phyloP scores from a whole-genome alignment of 768 basidiomycete species.

The Naganishia vaughanmartiniae region DNA sequence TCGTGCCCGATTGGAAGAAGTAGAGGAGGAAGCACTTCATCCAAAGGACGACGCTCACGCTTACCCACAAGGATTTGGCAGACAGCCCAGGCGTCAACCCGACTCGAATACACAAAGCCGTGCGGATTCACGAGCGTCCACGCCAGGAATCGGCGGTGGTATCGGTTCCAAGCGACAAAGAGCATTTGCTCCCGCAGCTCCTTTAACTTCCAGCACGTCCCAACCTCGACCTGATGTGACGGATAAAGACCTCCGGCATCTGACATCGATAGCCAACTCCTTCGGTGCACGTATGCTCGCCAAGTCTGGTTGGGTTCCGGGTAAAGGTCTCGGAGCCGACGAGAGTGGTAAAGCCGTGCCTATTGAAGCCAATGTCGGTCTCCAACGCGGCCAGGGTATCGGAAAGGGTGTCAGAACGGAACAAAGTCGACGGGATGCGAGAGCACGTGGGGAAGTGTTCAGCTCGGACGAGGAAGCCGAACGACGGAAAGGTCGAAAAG shows the following conservation, averaged over 20 bases:
- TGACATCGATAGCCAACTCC: constrained; percentile 69
- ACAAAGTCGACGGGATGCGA: constrained; percentile 51
- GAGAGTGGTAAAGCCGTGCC: constrained; percentile 50
- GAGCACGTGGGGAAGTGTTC: constrained; percentile 42
- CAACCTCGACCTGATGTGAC: constrained; percentile 58
- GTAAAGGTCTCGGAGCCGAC: constrained; percentile 50
- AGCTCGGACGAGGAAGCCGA: constrained; percentile 48
- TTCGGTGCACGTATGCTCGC: constrained; percentile 86
- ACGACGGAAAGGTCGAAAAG: constrained; percentile 32
- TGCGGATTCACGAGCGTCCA: constrained; percentile 9
- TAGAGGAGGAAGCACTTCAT: constrained; percentile 16
- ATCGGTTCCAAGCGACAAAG: constrained; percentile 31
- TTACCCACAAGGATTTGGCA: constrained; percentile 38
- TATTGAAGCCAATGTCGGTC: constrained; percentile 40
- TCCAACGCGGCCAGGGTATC: constrained; percentile 47
- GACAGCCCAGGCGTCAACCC: constrained; percentile 7
- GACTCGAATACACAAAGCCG: background rate
- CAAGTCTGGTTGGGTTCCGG: constrained; percentile 94
- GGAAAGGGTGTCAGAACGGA: constrained; percentile 49
- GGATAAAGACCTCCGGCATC: constrained; percentile 71
- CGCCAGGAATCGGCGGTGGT: background rate
- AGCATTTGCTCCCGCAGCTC: constrained; percentile 45
- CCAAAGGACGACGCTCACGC: constrained; percentile 35
- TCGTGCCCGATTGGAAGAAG: constrained; percentile 29
- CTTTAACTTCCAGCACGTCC: constrained; percentile 28